Base-by-base conservation (phyloP, 257 asterid species). In the Solanum raphanifolium region DNA sequence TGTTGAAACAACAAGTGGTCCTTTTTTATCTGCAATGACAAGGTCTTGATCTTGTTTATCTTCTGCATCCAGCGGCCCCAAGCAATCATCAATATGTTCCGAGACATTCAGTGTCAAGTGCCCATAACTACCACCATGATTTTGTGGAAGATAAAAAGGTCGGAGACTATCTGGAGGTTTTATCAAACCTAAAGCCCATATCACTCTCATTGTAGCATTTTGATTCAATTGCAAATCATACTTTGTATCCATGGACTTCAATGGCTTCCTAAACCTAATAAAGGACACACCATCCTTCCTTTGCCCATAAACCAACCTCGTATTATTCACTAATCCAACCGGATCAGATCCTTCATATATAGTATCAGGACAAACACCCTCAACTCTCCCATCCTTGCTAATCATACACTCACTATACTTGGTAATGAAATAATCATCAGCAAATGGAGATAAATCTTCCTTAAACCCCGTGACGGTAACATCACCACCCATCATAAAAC, bases 41-140 rank as follows among this genome's bases (percentile, higher is more conserved):
- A 97, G 92, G 88, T 97, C 99, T 89, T 96, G 99, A 87, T 97
- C 99, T 92, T 97, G 98, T 92, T 97, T 97, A 89, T 95, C 98
- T 68, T 92, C 88, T 48, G 99, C 98, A 92, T 97, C 98, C 92
- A 97, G 62, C 5, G 99, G 99, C 76, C 99, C 99, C 88, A 94
- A 87, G 90, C 99, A 97, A 89, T 97, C 98, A 79, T 96, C 90
- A 21, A 93, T 92, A 72, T 34, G 93, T 88, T 92, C 89, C 5
- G 98, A 95, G 48, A 97, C 66, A 91, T 97, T 96, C 13, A 97
- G 95, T 86, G 87, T 90, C 92, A 95, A 87, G 91, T 95, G 94
- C 81, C 99, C 99, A 83, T 78, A 97, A 79, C 91, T 95, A 43
- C 94, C 95, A 65, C 99, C 99, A 31, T 97, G 99, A 86, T 96